Conservation (phyloP, 129 eudicot genomes). For the Cynara cardunculus region DNA sequence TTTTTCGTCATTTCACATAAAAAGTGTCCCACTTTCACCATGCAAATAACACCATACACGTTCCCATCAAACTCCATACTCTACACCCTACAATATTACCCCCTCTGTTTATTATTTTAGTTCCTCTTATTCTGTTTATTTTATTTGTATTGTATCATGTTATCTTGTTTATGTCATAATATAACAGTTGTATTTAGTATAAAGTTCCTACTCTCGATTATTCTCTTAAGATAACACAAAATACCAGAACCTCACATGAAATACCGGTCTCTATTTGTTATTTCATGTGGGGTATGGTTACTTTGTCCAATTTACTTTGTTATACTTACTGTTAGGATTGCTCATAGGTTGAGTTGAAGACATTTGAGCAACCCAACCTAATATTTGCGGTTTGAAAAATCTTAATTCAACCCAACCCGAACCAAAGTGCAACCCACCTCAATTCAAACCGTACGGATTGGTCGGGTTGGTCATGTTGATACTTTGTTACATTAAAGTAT, state of each 20-base stretch:
- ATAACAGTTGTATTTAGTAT: background rate
- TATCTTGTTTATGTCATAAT: background rate
- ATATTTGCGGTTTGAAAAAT: too few relatives aligned
- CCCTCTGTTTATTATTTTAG: conserved; percentile 12
- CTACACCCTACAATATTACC: background rate
- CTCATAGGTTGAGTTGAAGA: too few relatives aligned
- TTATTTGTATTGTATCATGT: background rate
- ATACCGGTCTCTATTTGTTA: background rate
- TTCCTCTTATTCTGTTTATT: background rate
- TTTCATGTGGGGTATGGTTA: too few relatives aligned
- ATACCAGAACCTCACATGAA: too few relatives aligned
- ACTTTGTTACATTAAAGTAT: too few relatives aligned
- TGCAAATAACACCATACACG: conserved; percentile 54
- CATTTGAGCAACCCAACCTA: too few relatives aligned
- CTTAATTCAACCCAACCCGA: too few relatives aligned
- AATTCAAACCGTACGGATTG: too few relatives aligned
- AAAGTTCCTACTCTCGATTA: background rate
- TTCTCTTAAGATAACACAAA: background rate
- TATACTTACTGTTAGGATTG: too few relatives aligned
- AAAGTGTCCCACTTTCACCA: conserved; percentile 43
- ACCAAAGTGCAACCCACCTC: too few relatives aligned
- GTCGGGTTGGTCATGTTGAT: too few relatives aligned
- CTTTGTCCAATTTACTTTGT: too few relatives aligned
- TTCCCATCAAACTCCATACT: conserved; percentile 30
- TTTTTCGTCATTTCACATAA: conserved; percentile 26